Base-by-base conservation (phyloP, 805 yeast species). In the Brettanomyces nanus region DNA sequence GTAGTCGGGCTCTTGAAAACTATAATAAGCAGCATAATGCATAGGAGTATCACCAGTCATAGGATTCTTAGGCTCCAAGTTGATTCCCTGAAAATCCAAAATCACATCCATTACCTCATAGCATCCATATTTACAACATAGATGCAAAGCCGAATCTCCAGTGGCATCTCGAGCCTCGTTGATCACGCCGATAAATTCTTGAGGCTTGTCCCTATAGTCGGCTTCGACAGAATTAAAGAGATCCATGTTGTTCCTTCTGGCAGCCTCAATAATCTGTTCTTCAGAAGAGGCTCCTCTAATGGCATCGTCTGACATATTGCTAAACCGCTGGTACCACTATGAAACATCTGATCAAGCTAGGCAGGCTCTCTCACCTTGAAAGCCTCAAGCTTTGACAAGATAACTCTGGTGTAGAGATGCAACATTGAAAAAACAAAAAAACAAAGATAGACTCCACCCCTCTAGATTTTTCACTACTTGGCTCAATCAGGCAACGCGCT, bases 1-100 rank as follows among this genome's bases (percentile, higher is more conserved):
- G 58, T 82, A 87, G 42, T 85, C 96, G 0, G 92, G 85, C 53
- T 90, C 95, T 19, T 76, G 78, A 33, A 67, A 65, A 11, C 89
- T 69, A 57, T 83, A 90, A 43, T 72, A 73, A 10, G 80, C 95
- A 4, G 95, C 94, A 44, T 73, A 63, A 59, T 90, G 97, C 45
- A 92, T 69, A 11, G 98, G 97, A 1, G 97, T 85, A 46, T 85
- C 89, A 28, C 87, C 89, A 37, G 80, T 81, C 21, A 71, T 41
- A 27, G 77, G 69, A 57, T 83, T 83, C 29, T 61, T 55, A 1
- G 95, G 92, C 57, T 92, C 95, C 22, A 89, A 78, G 47, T 89
- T 95, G 15, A 89, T 87, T 2, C 92, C 95, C 43, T 85, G 95
- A 38, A 81, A 79, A 57, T 90, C 97, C 42, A 90, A 66, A 15